Evolutionary conservation across 1,139 yeast genomes (phyloP).

Genomic region (Lodderomyces jiufengensis): DNA sequence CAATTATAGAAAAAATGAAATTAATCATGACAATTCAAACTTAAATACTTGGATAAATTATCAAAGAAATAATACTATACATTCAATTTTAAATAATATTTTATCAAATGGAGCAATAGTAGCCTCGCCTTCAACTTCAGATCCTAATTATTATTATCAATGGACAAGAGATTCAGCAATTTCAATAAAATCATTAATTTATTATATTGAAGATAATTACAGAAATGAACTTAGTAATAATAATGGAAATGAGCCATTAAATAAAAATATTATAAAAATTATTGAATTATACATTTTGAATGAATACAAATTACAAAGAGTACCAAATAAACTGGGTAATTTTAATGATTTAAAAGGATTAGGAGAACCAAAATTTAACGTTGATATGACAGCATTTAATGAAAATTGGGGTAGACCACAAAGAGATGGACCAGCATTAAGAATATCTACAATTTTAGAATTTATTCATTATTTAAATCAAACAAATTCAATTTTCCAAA

Average conservation of each 20-base stretch:
- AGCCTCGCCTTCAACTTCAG: slow-evolving; percentile 70
- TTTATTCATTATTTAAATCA: slow-evolving; percentile 38
- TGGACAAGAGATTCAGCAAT: slow-evolving; percentile 93
- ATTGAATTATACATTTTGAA: slow-evolving; percentile 63
- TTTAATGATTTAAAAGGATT: slow-evolving; percentile 51
- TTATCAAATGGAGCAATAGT: slow-evolving; percentile 78
- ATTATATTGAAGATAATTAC: slow-evolving; percentile 42
- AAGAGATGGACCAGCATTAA: slow-evolving; percentile 88
- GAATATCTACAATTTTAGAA: slow-evolving; percentile 62
- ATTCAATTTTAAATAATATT: slow-evolving; percentile 44
- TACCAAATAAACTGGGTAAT: slow-evolving; percentile 65
- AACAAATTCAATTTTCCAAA: slow-evolving; percentile 10
- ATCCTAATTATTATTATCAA: slow-evolving; percentile 81
- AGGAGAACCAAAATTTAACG: slow-evolving; percentile 86
- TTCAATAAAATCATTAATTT: slow-evolving; percentile 64
- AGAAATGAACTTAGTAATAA: slow-evolving; percentile 11
- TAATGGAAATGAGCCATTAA: slow-evolving; percentile 9
- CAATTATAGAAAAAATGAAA: no score
- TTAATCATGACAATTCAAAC: no score
- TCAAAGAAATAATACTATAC: no score
- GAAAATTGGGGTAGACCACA: slow-evolving; percentile 93
- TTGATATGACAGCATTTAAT: slow-evolving; percentile 58
- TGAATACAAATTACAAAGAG: slow-evolving; percentile 57
- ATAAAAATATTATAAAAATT: slow-evolving; percentile 21
- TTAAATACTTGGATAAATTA: background rate